These are phyloP conservation scores for Verticillium zaregamsianum DNA, from an alignment of 2,329 filamentous ascomycete genomes.

Conservation along the genomic window DNA sequence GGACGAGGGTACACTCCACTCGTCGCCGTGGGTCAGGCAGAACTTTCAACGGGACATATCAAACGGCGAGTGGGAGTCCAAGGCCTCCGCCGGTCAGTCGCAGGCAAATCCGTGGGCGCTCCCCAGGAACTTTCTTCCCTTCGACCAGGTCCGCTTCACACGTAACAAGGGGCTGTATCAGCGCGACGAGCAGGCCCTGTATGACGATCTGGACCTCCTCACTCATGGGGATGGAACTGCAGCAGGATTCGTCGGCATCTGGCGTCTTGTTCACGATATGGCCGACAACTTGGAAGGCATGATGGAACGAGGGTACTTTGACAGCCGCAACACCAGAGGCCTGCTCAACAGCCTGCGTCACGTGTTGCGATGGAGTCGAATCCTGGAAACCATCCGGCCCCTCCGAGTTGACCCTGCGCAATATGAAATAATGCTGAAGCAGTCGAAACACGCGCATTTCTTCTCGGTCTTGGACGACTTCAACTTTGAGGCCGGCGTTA, in stretches of 20 bases:
- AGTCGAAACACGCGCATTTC: not conserved
- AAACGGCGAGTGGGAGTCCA: not conserved
- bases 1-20: not conserved
- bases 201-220: not conserved
- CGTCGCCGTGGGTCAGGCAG: not conserved
- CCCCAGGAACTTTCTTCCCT: not conserved
- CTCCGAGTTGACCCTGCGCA: not conserved
- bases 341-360: not conserved
- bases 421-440: not conserved
- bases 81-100: not conserved
- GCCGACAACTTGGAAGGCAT: not conserved
- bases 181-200: not conserved
- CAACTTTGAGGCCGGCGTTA: conserved; percentile 1
- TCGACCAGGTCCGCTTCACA: not conserved
- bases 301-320: not conserved
- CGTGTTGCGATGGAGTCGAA: not conserved
- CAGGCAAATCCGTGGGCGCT: not conserved
- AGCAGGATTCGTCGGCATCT: not conserved
- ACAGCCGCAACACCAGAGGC: not conserved
- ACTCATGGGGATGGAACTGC: not conserved
- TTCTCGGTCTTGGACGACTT: not conserved
- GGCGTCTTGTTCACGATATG: not conserved
- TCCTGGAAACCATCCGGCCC: not conserved
- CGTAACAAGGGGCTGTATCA: not conserved
- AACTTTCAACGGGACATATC: not conserved